Evolutionary conservation across 495 filamentous ascomycete species (phyloP), one percentile per base, ranked within the genome.

Genomic region (Pseudoneurospora amorphoporcata): DNA sequence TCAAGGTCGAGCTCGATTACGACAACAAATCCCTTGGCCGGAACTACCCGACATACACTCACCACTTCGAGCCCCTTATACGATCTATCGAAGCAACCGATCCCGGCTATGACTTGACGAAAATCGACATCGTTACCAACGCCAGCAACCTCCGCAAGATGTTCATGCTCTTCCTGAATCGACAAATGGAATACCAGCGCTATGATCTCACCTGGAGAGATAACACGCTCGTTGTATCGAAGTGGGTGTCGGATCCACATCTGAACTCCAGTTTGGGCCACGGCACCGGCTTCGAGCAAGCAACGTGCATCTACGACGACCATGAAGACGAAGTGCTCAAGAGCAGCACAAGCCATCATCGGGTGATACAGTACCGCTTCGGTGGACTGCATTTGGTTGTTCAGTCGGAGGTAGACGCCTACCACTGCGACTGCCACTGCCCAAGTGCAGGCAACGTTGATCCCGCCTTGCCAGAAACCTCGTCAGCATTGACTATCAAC

Each of bases 401-500:
- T 0, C 78, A 79, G 71, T 73, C 72, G 45, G 78, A 79, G 47
- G 75, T 77, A 0, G 78, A 79, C 19, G 78, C 47, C 0, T 77
- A 76, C 53, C 69, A 72, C 69, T 78, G 77, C 58, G 68, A 43
- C 17, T 72, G 72, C 71, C 37, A 72, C 68, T 47, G 75, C 40
- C 69, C 71, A 29, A 4, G 53, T 2, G 14, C 58, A 40, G 9
- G 68, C 35, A 42, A 61, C 29, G 0, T 61, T 61, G 53, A 61
- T 2, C 12, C 7, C 1, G 16, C 29, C 5, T 5, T 61, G 17
- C 53, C 53, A 16, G 53, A 61, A 8, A 35, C 53, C 6, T 3
- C 35, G 53, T 61, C 53, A 16, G 53, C 29, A 61, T 1, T 35
- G 53, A 61, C 53, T 35, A 3, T 61, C 29, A 12, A 61, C 53